Evolutionary conservation across 768 basidiomycete genomes (phyloP).

Genomic region (Botryobasidium botryosum): DNA sequence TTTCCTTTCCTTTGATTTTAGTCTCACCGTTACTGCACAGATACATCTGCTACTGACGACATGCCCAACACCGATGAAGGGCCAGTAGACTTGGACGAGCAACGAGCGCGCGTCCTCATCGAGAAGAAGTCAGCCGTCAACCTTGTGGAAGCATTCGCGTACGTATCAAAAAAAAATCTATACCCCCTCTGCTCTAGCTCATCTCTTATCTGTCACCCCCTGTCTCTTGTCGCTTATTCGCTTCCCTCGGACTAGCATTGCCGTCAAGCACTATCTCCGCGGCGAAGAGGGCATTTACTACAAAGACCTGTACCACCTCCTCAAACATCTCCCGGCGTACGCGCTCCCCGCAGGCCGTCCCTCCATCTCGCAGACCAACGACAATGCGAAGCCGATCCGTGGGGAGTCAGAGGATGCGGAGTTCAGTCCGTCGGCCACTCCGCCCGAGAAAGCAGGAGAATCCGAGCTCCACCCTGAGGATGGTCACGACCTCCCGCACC

Average conservation of each 20-base stretch:
- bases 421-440: too few species aligned
- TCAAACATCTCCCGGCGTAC: conserved; percentile 49
- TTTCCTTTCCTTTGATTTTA: too few species aligned
- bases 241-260: too few species aligned
- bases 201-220: background rate
- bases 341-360: conserved; percentile 11
- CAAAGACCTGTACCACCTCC: conserved; percentile 36
- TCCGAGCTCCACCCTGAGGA: too few species aligned
- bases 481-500: too few species aligned
- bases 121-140: conserved; percentile 58
- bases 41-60: background rate
- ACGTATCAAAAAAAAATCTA: conserved; percentile 1
- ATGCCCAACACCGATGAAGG: conserved; percentile 4
- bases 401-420: too few species aligned
- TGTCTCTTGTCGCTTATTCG: conserved; percentile 29
- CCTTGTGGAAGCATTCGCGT: conserved; percentile 43
- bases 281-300: conserved; percentile 29
- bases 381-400: too few species aligned
- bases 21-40: too few species aligned
- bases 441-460: too few species aligned
- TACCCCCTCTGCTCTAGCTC: background rate
- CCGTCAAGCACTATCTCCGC: conserved; percentile 51
- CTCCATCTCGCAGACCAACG: background rate
- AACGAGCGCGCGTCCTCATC: conserved; percentile 33
- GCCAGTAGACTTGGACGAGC: conserved; percentile 20